Base-by-base conservation (phyloP, 768 basidiomycete genomes). In the Multifurca ochricompacta region DNA sequence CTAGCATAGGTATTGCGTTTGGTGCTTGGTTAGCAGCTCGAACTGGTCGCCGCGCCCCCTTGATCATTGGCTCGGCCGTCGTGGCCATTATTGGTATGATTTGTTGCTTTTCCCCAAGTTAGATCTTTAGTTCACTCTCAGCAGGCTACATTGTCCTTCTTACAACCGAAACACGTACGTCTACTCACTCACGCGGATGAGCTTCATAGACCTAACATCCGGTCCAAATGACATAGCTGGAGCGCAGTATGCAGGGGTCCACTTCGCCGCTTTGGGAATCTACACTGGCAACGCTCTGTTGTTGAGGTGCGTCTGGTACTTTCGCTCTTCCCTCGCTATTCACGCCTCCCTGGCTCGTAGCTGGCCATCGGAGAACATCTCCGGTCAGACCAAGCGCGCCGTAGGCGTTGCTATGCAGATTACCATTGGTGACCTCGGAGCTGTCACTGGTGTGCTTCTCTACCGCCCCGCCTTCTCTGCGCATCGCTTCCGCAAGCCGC, bases 321-420 rank as follows among this genome's bases (percentile, higher is more conserved):
- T n/a, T 18, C 25, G 18, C 16, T 21, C 21, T 28, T n/a, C 18
- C 30, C 13, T 19, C 16, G 4, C 14, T 21, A 25, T 11, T 7
- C 7, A 9, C 16, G 45, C 28, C 16, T 21, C 13, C 42, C 19
- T n/a, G 37, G 46, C n/a, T 27, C 14, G 21, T 27, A 41, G 54
- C 36, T 83, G 82, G 79, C 79, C 81, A 1, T 73, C 77, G 16
- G 82, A 84, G 65, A 83, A 83, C 58, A 80, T 85, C n/a, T 80
- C 80, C 11, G 78, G 77, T 10, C 82, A 83, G 60, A 83, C 81
- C 3, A 83, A 83, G 63, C 75, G 82, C 11, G 81, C 82, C 0
- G 73, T 81, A 2, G 78, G 78, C 1, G 73, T 81, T 3, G 82
- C 79, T 1, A 75, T 80, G 73, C 83, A 83, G 62, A 82, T 85